phyloP scores from a whole-genome alignment of 441 rosid genomes.

The Rhodomyrtus psidioides region DNA sequence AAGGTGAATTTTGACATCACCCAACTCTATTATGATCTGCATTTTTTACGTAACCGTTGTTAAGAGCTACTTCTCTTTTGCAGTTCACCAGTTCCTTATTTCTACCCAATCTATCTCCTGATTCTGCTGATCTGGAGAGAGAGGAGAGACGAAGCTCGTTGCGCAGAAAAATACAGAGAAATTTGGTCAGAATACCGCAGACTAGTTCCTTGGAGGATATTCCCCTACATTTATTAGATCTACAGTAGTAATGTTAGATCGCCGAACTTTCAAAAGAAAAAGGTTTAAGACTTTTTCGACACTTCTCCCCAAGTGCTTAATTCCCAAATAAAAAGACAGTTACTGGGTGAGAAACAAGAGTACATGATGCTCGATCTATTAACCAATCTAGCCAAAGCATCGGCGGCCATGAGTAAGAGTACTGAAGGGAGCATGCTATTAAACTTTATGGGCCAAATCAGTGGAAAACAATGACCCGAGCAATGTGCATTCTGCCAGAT shows the following conservation, averaged over 20 bases:
- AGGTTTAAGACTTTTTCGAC: no score
- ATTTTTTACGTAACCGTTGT: background rate
- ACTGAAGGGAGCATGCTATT: background rate
- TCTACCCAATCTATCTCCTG: conserved; percentile 78
- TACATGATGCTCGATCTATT: background rate
- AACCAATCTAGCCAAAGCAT: background rate
- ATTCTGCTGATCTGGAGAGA: conserved; percentile 89
- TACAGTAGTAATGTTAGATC: background rate
- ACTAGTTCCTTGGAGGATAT: conserved; percentile 89
- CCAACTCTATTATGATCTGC: background rate
- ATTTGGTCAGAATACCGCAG: conserved; percentile 70
- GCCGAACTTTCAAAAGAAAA: background rate
- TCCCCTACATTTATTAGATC: conserved; percentile 58
- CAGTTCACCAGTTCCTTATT: conserved; percentile 82
- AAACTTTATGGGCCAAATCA: background rate
- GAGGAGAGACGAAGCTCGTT: conserved; percentile 79
- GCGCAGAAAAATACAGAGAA: conserved; percentile 83
- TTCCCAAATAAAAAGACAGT: background rate
- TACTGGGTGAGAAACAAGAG: background rate
- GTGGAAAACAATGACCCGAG: conserved; percentile 46
- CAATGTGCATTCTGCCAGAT: conserved; percentile 89
- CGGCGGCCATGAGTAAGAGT: background rate
- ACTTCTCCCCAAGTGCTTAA: no score
- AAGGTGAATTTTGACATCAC: conserved; percentile 31
- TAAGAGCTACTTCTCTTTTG: background rate